Conservation (phyloP, 2,329 filamentous ascomycete species). For the Aspergillus pseudonomiae region DNA sequence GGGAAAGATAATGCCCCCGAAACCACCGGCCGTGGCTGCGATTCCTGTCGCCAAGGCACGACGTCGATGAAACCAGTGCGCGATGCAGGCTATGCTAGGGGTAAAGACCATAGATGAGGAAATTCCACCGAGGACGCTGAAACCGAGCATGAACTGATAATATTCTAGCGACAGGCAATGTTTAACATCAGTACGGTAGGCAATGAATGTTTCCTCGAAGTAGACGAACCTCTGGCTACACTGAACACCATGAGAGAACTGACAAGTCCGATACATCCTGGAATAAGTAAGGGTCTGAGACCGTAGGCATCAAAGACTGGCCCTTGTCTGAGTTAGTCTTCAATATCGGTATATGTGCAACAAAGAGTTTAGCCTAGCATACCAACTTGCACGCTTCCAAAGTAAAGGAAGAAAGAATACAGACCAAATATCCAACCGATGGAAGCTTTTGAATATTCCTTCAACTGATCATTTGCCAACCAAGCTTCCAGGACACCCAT, state of each 20-base stretch:
- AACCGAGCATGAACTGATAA: background rate
- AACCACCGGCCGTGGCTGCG: background rate
- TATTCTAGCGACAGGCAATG: background rate
- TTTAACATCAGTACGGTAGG: background rate
- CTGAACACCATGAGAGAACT: background rate
- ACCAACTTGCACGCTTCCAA: conserved; percentile 3
- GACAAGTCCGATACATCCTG: background rate
- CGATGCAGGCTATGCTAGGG: background rate
- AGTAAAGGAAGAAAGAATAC: conserved; percentile 3
- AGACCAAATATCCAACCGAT: conserved; percentile 7
- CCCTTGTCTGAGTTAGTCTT: background rate
- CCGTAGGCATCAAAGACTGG: background rate
- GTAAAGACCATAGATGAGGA: background rate
- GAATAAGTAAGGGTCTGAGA: background rate
- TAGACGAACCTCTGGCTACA: background rate
- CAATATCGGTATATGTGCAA: accelerated
- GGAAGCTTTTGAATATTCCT: background rate
- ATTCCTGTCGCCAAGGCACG: conserved; percentile 4
- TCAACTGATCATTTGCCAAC: background rate
- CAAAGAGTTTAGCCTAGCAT: background rate
- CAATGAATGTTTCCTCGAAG: background rate
- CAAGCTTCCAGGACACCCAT: conserved; percentile 3
- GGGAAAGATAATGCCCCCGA: conserved; percentile 1
- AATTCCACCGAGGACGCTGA: conserved; percentile 5
- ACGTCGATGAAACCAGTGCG: background rate